A percentile compares a stretch with the other conserved stretches of the same genome.
Conservation (phyloP, 805 yeast species). For the Schizosaccharomyces cryophilus region DNA sequence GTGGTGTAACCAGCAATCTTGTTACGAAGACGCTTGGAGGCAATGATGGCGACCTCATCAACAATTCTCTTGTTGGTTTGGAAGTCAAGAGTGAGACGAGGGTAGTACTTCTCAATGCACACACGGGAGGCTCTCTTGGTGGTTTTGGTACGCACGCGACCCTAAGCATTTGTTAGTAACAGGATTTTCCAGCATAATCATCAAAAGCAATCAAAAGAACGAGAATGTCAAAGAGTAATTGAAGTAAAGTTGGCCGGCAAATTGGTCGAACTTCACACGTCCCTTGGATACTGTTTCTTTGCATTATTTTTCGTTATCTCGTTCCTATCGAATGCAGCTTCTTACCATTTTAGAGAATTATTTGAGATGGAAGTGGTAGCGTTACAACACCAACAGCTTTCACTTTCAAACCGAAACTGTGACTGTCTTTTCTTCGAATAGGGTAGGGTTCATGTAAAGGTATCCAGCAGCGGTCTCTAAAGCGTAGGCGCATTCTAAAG, state of each 20-base stretch:
- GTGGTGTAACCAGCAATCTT: constrained; percentile 99
- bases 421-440: not conserved
- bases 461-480: not conserved
- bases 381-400: not conserved
- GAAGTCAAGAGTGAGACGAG: constrained; percentile 96
- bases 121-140: constrained; percentile 99
- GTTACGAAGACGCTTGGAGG: constrained; percentile 98
- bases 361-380: not conserved
- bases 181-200: not conserved
- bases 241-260: too few species aligned
- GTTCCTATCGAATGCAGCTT: not conserved
- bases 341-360: not conserved
- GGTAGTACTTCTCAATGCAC: constrained; percentile 97
- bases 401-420: not conserved
- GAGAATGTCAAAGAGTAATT: not conserved
- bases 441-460: not conserved
- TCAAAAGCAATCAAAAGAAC: not conserved
- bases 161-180: constrained; percentile 24
- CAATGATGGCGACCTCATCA: constrained; percentile 94
- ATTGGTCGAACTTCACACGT: too few species aligned
- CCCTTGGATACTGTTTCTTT: too few species aligned
- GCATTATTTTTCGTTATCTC: too few species aligned
- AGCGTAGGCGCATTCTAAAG: not conserved
- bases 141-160: constrained; percentile 99
- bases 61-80: constrained; percentile 99